Percentiles rank a stretch among this genome's conserved stretches.
Evolutionary conservation across 805 yeast species (phyloP).

Genomic region (Ogataea wickerhamii): DNA sequence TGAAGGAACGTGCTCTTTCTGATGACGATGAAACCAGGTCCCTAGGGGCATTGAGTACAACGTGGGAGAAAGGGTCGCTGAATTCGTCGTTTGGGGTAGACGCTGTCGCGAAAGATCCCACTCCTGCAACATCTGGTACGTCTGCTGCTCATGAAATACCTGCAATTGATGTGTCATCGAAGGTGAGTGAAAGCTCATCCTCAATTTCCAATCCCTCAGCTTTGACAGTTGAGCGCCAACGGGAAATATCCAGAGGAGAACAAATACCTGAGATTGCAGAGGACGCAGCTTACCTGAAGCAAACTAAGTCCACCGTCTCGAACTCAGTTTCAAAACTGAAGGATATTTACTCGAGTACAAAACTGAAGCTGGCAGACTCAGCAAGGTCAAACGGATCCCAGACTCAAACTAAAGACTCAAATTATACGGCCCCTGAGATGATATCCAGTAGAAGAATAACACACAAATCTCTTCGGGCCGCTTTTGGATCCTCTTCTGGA

Average conservation of each 20-base stretch:
- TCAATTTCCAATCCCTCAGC: neutral
- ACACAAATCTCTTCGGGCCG: no score
- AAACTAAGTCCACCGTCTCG: constrained; percentile 21
- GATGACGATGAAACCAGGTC: neutral
- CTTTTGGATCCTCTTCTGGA: no score
- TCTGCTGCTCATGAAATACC: neutral
- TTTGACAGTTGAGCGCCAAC: neutral
- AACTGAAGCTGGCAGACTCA: constrained; percentile 19
- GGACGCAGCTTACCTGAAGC: neutral
- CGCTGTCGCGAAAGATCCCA: no score
- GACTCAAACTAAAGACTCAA: constrained; percentile 7
- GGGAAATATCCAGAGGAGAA: neutral
- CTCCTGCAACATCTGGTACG: no score
- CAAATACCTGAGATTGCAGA: neutral
- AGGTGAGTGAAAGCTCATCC: neutral
- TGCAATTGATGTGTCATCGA: neutral
- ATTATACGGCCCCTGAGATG: constrained; percentile 57
- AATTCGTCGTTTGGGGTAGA: no score
- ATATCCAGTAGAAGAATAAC: constrained; percentile 49
- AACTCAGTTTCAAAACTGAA: constrained; percentile 57
- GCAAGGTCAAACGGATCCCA: constrained; percentile 2
- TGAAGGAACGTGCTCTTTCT: neutral
- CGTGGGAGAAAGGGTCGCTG: neutral
- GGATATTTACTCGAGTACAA: constrained; percentile 62
- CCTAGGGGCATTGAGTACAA: neutral